These are phyloP conservation scores for Whalleya microplaca DNA, from an alignment of 2,329 filamentous ascomycete species.

Conservation along the genomic window DNA sequence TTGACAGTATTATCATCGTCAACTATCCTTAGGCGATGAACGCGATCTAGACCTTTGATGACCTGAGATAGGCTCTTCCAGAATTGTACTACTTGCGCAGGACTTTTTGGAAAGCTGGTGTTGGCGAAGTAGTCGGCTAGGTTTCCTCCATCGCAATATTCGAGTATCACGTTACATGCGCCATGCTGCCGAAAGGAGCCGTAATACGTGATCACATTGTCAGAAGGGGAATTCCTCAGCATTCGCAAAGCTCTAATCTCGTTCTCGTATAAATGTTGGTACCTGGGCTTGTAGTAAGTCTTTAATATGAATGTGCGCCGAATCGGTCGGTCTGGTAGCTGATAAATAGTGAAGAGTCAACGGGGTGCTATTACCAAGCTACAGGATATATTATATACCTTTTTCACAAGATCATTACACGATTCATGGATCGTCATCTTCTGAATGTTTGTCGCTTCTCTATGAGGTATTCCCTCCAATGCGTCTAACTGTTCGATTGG, in stretches of 20 bases:
- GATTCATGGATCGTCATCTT: constrained; percentile 13
- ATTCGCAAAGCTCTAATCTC: constrained; percentile 17
- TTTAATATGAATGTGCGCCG: constrained; percentile 16
- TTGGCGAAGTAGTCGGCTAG: constrained; percentile 13
- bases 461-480: constrained; percentile 1
- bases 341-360: not conserved
- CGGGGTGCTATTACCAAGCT: not conserved
- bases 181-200: constrained; percentile 21
- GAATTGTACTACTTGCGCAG: constrained; percentile 2
- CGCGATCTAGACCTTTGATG: constrained; percentile 9
- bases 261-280: constrained; percentile 14
- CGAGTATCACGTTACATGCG: constrained; percentile 20
- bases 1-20: constrained; percentile 9
- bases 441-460: constrained; percentile 11
- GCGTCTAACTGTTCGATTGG: constrained; percentile 6
- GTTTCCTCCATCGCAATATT: constrained; percentile 21
- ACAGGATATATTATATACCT: not conserved
- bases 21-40: constrained; percentile 11
- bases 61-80: constrained; percentile 19
- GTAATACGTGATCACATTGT: constrained; percentile 22
- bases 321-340: not conserved
- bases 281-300: constrained; percentile 9
- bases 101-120: constrained; percentile 4
- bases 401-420: constrained; percentile 7
- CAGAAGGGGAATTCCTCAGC: constrained; percentile 8